Percentiles rank a stretch among this genome's conserved stretches.
These are phyloP conservation scores for Phaffomyces antillensis DNA, from an alignment of 805 yeast species.

Conservation along the genomic window DNA sequence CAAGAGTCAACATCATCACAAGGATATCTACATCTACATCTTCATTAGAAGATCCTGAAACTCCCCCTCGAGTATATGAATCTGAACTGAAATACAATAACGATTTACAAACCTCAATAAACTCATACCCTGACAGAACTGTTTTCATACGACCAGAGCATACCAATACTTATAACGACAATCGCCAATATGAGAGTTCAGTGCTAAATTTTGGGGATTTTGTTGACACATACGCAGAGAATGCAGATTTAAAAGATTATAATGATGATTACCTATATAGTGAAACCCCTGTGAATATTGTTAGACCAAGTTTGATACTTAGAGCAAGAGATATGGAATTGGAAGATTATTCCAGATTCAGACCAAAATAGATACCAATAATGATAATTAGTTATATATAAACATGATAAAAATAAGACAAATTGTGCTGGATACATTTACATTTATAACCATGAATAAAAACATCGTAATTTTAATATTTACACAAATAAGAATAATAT, in stretches of 20 bases:
- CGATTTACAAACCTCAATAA: not conserved
- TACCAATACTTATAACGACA: too few relatives aligned
- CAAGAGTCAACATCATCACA: not conserved
- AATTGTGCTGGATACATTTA: too few relatives aligned
- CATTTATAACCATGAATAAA: too few relatives aligned
- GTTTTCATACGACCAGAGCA: not conserved
- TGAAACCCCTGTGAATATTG: not conserved
- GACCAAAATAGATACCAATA: too few relatives aligned
- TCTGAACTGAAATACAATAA: not conserved
- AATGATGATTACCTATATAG: not conserved
- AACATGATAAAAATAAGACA: too few relatives aligned
- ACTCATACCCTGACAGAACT: not conserved
- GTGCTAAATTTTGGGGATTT: not conserved
- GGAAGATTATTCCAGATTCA: conserved; percentile 17
- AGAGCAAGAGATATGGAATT: conserved; percentile 20
- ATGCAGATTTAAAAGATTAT: not conserved
- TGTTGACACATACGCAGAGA: not conserved
- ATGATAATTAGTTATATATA: too few relatives aligned
- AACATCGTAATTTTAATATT: too few relatives aligned
- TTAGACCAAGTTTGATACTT: conserved; percentile 15
- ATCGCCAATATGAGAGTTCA: too few relatives aligned
- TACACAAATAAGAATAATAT: too few relatives aligned
- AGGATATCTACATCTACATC: not conserved
- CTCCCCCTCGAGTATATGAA: too few relatives aligned
- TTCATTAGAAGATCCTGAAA: too few relatives aligned